Conservation (phyloP, 257 asterid genomes). For the Leonotis leonurus region DNA sequence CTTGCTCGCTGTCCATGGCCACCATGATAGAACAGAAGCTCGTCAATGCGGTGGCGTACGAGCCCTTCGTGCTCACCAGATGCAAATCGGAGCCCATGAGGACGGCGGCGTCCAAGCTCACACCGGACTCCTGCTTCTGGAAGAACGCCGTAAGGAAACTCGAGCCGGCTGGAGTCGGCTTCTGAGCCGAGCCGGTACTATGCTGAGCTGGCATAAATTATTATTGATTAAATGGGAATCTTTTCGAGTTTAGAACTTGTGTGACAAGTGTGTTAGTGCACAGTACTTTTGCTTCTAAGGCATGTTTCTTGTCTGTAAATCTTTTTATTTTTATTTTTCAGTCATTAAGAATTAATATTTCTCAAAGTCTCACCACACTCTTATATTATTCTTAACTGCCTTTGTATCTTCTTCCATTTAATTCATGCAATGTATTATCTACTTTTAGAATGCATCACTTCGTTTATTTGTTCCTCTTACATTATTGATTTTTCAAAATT, state of each 20-base stretch:
- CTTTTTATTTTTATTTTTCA: neutral
- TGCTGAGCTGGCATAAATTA: constrained; percentile 29
- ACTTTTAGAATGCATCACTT: neutral
- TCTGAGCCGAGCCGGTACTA: constrained; percentile 39
- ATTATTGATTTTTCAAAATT: neutral
- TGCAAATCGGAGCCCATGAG: constrained; percentile 99
- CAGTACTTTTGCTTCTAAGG: constrained; percentile 25
- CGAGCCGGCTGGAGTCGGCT: constrained; percentile 85
- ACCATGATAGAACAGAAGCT: constrained; percentile 77
- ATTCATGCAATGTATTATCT: neutral
- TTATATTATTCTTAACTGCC: neutral
- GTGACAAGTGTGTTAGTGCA: constrained; percentile 19
- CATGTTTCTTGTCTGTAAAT: constrained; percentile 29
- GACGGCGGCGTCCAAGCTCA: constrained; percentile 87
- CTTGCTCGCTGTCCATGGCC: constrained; percentile 69
- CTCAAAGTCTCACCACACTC: neutral
- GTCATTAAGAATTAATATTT: neutral
- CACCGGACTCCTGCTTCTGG: constrained; percentile 81
- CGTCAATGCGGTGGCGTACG: constrained; percentile 61
- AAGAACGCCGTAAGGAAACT: constrained; percentile 53
- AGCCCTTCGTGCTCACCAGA: constrained; percentile 83
- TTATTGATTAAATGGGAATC: constrained; percentile 8
- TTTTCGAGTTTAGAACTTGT: constrained; percentile 22
- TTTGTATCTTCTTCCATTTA: neutral
- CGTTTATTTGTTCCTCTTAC: neutral